A percentile compares a stretch with the other conserved stretches of the same genome.
These are phyloP conservation scores for Beta lomatogona DNA, from an alignment of 179 eudicot genomes.

Conservation along the genomic window DNA sequence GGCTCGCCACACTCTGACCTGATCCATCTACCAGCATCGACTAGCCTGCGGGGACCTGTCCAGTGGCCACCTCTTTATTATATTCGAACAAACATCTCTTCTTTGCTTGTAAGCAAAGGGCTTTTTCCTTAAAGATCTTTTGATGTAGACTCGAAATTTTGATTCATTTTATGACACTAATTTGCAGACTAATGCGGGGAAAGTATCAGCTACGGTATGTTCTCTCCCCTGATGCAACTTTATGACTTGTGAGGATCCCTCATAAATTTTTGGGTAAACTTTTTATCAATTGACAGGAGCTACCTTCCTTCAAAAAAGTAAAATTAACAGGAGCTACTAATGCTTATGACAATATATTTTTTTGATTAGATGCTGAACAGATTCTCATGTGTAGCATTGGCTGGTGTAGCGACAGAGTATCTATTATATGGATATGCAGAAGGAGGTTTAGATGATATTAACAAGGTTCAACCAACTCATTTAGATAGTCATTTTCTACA, in stretches of 20 bases:
- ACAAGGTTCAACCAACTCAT: slow-evolving; percentile 48
- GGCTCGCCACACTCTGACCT: no score
- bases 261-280: neutral
- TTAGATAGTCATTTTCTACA: neutral
- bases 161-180: slow-evolving; percentile 2
- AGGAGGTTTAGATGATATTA: slow-evolving; percentile 88
- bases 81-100: neutral
- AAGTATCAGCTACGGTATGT: slow-evolving; percentile 76
- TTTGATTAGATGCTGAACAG: slow-evolving; percentile 77
- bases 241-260: neutral
- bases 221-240: slow-evolving; percentile 4
- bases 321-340: neutral
- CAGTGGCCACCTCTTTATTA: no score
- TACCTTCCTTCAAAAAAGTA: no score
- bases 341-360: slow-evolving; percentile 16
- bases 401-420: slow-evolving; percentile 96
- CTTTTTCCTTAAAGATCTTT: neutral
- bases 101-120: neutral
- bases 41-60: neutral
- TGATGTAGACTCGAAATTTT: neutral
- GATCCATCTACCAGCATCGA: no score
- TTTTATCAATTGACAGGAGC: neutral
- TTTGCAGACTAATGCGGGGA: slow-evolving; percentile 74
- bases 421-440: slow-evolving; percentile 85
- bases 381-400: slow-evolving; percentile 91